Evolutionary conservation across 331 rosid species (phyloP), one percentile per base, ranked within the genome.

Genomic region (Telfairia occidentalis): DNA sequence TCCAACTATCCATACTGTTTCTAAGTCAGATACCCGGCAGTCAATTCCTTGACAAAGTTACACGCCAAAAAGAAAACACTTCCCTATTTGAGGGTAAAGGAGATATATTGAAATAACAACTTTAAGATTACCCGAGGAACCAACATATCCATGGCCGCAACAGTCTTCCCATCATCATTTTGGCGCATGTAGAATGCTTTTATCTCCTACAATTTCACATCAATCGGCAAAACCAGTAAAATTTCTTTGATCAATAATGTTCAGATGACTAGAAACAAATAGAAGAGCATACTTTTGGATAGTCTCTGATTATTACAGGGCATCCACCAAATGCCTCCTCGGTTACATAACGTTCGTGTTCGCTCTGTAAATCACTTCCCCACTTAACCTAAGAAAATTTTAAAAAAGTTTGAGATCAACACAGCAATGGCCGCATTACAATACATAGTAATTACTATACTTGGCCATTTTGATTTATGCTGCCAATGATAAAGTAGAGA

Each of bases 291-390:
- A 83, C 98, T 97, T 91, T 91, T 13, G 98, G 98, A 75, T 94
- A 94, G 86, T 94, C 97, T 86, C 92, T 86, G 74, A 94, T 86
- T 79, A 91, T 88, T 70, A 91, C 97, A 73, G 98, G 98, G 84
- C 89, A 80, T 80, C 97, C 98, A 48, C 79, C 81, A 76, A 87
- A 94, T 76, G 90, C 96, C 85, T 82, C 91, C 85, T 94, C 98
- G 21, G 98, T 94, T 83, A 94, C 82, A 83, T 81, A 91, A 9
- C 98, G 96, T 76, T 94, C 98, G n/a, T 94, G 98, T 83, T 94
- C 98, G 71, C 98, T 94, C 83, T 94, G 98, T 80, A 94, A 84
- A 86, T 94, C 98, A 82, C 90, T 89, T 11, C 98, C 98, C 97
- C 98, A 94, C 84, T 88, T 86, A 79, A 94, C 96, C 98, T 94